These are phyloP conservation scores for Pseudogymnoascus sp. DNA, from an alignment of 2,329 filamentous ascomycete species.

Conservation along the genomic window DNA sequence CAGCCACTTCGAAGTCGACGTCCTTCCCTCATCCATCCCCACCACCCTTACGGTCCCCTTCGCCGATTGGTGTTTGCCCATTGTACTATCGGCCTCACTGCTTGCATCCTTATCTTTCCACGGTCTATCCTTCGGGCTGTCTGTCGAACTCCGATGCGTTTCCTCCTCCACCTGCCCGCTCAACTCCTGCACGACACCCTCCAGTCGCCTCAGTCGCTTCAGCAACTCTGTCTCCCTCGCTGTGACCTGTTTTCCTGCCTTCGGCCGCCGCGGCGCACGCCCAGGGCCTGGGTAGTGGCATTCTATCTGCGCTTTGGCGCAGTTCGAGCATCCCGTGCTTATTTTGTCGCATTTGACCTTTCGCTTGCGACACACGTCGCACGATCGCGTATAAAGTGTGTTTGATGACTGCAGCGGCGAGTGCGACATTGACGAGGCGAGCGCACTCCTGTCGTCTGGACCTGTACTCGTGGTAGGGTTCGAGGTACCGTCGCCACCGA, in stretches of 20 bases:
- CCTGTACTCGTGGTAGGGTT: neutral
- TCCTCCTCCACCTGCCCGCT: slow-evolving; percentile 51
- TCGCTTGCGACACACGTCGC: slow-evolving; percentile 48
- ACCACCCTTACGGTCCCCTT: slow-evolving; percentile 21
- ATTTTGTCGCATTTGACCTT: slow-evolving; percentile 76
- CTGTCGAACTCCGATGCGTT: slow-evolving; percentile 18
- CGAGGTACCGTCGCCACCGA: neutral
- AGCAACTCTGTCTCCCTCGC: slow-evolving; percentile 63
- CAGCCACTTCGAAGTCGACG: slow-evolving; percentile 25
- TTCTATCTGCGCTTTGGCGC: slow-evolving; percentile 61
- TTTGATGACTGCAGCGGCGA: slow-evolving; percentile 18
- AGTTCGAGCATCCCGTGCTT: slow-evolving; percentile 66
- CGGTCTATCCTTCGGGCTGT: neutral
- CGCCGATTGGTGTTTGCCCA: slow-evolving; percentile 8
- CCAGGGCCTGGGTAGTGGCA: slow-evolving; percentile 72
- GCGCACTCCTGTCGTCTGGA: neutral
- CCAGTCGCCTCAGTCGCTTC: slow-evolving; percentile 64
- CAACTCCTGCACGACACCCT: slow-evolving; percentile 67
- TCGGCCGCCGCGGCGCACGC: slow-evolving; percentile 62
- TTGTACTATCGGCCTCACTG: neutral
- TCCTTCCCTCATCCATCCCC: slow-evolving; percentile 27
- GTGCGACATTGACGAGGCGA: neutral
- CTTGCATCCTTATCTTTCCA: neutral
- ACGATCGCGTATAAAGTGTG: slow-evolving; percentile 31
- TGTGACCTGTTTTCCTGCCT: slow-evolving; percentile 52